phyloP scores from a whole-genome alignment of 2,329 filamentous ascomycete genomes.

The Colletotrichum navitas region DNA sequence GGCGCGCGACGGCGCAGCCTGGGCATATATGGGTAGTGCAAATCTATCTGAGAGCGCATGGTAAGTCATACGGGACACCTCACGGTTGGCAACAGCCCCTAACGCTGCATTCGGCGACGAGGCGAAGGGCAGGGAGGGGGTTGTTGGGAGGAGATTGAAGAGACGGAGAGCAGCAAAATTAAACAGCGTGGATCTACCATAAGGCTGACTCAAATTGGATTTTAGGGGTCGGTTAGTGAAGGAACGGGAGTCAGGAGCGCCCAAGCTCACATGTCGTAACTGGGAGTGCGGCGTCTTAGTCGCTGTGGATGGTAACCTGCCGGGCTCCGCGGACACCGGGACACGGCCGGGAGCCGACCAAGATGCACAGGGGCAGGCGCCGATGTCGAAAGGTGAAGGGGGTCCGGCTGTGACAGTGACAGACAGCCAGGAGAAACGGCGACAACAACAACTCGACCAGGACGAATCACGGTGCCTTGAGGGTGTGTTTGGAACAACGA shows the following conservation, averaged over 20 bases:
- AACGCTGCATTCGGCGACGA: slow-evolving; percentile 3
- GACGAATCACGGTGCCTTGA: slow-evolving; percentile 28
- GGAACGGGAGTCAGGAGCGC: slow-evolving; percentile 73
- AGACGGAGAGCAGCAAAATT: slow-evolving; percentile 13
- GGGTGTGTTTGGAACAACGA: slow-evolving; percentile 45
- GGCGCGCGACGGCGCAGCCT: slow-evolving; percentile 59
- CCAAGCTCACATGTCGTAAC: slow-evolving; percentile 87
- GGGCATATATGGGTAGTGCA: slow-evolving; percentile 90
- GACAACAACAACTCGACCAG: slow-evolving; percentile 24
- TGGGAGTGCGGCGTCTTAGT: slow-evolving; percentile 96
- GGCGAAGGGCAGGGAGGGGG: slow-evolving; percentile 2
- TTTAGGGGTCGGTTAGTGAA: slow-evolving; percentile 81
- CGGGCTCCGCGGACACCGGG: slow-evolving; percentile 34
- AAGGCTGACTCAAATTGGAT: slow-evolving; percentile 38
- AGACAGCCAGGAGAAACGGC: slow-evolving; percentile 18
- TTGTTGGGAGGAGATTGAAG: slow-evolving; percentile 1
- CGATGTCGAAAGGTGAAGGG: slow-evolving; percentile 37
- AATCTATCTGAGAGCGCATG: slow-evolving; percentile 96
- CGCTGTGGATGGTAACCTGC: slow-evolving; percentile 58
- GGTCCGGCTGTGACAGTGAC: not conserved
- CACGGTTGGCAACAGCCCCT: slow-evolving; percentile 40
- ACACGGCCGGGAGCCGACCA: slow-evolving; percentile 34
- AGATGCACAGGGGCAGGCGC: slow-evolving; percentile 37
- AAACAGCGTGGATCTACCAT: slow-evolving; percentile 34
- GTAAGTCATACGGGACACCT: slow-evolving; percentile 63